phyloP scores from a whole-genome alignment of 768 basidiomycete species.

The Boletus eberwhitei region DNA sequence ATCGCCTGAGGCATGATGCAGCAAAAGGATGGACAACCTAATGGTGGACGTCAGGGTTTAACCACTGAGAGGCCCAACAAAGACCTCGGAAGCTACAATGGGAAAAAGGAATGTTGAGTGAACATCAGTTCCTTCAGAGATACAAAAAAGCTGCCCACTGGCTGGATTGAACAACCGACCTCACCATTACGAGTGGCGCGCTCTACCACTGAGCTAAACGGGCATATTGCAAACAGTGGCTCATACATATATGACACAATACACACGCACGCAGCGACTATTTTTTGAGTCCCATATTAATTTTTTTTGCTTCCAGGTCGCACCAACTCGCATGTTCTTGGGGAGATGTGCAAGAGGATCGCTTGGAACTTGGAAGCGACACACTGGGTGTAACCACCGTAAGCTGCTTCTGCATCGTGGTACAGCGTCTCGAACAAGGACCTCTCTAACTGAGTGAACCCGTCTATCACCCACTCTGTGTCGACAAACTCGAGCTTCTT shows the following conservation, averaged over 20 bases:
- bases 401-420: slow-evolving; percentile 21
- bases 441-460: slow-evolving; percentile 11
- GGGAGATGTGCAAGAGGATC: too few relatives aligned
- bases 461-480: slow-evolving; percentile 18
- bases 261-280: too few relatives aligned
- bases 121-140: background rate
- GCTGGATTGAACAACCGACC: slow-evolving; percentile 45
- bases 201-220: slow-evolving; percentile 46
- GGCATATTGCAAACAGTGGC: slow-evolving; percentile 5
- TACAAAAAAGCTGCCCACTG: slow-evolving; percentile 31
- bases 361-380: background rate
- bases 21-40: background rate
- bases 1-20: background rate
- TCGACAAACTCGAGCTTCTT: slow-evolving; percentile 22
- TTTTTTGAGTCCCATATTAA: too few relatives aligned
- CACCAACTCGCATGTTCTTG: too few relatives aligned
- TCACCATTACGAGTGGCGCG: slow-evolving; percentile 43
- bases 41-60: background rate
- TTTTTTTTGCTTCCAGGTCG: too few relatives aligned
- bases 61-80: background rate
- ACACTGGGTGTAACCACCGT: slow-evolving; percentile 17
- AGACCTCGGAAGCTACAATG: background rate
- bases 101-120: background rate
- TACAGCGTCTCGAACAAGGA: slow-evolving; percentile 20
- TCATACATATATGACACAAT: too few relatives aligned